Conservation (phyloP, 176 grass and related monocot genomes). For the Triticum aestivum region IWGSC_CS_RefSeq_v2.1 NC_057804.1:586032671-586033170, state of each 20-base stretch:
- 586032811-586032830: background rate
- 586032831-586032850: conserved; percentile 28
- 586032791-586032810: conserved; percentile 30
- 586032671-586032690: background rate
- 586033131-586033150: background rate
- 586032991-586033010: conserved; percentile 38
- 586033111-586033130: background rate
- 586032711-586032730: background rate
- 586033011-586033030: conserved; percentile 22
- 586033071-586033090: background rate
- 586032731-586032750: background rate
- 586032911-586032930: background rate
- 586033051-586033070: background rate
- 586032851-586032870: conserved; percentile 14
- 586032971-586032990: conserved; percentile 16
- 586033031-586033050: background rate
- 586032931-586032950: conserved; percentile 24
- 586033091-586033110: background rate
- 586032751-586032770: background rate
- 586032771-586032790: conserved; percentile 23
- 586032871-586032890: background rate
- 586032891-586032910: background rate
- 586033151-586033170: background rate
- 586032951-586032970: conserved; percentile 25
- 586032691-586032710: background rate